phyloP scores from a whole-genome alignment of 192 early-diverging fungal species.

The Coemansia sp. region DNA sequence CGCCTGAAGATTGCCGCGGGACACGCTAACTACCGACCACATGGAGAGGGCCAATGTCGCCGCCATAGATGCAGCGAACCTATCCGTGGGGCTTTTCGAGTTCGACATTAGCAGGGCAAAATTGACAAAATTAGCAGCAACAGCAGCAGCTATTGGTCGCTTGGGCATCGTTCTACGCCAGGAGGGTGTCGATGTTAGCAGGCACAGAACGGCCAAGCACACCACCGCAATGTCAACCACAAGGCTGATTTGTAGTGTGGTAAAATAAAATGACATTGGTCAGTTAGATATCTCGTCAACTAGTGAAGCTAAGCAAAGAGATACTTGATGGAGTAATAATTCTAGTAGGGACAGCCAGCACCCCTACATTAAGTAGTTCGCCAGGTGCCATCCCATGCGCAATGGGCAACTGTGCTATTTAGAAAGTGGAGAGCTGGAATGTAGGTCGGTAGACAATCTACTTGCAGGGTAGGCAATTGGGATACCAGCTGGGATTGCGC shows the following conservation, averaged over 20 bases:
- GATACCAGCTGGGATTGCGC: neutral
- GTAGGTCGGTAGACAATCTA: neutral
- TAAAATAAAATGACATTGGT: neutral
- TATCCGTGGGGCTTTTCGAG: neutral
- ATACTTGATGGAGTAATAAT: neutral
- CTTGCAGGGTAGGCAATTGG: neutral
- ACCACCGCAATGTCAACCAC: neutral
- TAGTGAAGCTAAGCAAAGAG: neutral
- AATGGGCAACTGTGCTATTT: neutral
- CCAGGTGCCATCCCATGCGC: neutral
- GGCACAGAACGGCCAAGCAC: conserved; percentile 1
- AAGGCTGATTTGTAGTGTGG: neutral
- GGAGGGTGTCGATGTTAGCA: neutral
- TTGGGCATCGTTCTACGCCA: neutral
- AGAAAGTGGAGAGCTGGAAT: neutral
- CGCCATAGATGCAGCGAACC: neutral
- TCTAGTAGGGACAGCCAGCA: neutral
- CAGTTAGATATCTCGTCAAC: neutral
- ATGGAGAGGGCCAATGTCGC: neutral
- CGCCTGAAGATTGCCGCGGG: neutral
- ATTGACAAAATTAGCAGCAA: neutral
- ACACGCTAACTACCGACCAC: neutral
- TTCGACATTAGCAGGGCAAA: neutral
- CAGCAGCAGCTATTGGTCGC: neutral
- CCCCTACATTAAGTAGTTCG: neutral